These are phyloP conservation scores for Tubosaeta sp. DNA, from an alignment of 768 basidiomycete species.

Conservation along the genomic window DNA sequence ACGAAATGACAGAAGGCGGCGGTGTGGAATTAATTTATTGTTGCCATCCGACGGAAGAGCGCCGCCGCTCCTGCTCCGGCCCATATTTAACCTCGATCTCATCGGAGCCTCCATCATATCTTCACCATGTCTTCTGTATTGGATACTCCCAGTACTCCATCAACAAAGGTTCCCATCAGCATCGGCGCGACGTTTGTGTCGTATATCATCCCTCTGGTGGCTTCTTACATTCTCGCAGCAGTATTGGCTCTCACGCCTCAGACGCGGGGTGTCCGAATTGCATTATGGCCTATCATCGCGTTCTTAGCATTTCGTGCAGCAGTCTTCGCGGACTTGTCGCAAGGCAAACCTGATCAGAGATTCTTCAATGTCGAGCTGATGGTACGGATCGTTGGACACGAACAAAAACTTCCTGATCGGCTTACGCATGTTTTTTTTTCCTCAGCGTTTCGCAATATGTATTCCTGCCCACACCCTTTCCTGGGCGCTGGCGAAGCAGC, in stretches of 20 bases:
- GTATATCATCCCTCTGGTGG: slow-evolving; percentile 37
- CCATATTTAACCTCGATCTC: background rate
- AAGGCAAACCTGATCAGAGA: background rate
- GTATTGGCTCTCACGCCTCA: slow-evolving; percentile 44
- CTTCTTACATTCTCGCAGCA: slow-evolving; percentile 47
- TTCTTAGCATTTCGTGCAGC: slow-evolving; percentile 41
- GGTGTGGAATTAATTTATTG: no score
- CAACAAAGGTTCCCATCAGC: slow-evolving; percentile 25
- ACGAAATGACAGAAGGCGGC: no score
- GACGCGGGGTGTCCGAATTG: slow-evolving; percentile 42
- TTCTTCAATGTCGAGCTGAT: slow-evolving; percentile 8
- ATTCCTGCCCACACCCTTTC: slow-evolving; percentile 9
- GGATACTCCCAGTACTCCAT: slow-evolving; percentile 5
- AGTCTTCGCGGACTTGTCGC: slow-evolving; percentile 4
- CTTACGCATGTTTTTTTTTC: background rate
- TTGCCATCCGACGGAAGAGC: no score
- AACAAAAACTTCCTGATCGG: no score
- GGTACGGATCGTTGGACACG: slow-evolving; percentile 3
- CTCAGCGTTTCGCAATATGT: slow-evolving; percentile 7
- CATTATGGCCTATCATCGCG: slow-evolving; percentile 43
- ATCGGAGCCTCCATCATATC: background rate
- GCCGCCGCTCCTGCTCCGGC: no score
- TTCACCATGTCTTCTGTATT: background rate
- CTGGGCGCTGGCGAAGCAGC: slow-evolving; percentile 11
- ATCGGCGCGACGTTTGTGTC: slow-evolving; percentile 27